Base-by-base conservation (phyloP, 208 protist genomes). In the Crithidia thermophila region DNA sequence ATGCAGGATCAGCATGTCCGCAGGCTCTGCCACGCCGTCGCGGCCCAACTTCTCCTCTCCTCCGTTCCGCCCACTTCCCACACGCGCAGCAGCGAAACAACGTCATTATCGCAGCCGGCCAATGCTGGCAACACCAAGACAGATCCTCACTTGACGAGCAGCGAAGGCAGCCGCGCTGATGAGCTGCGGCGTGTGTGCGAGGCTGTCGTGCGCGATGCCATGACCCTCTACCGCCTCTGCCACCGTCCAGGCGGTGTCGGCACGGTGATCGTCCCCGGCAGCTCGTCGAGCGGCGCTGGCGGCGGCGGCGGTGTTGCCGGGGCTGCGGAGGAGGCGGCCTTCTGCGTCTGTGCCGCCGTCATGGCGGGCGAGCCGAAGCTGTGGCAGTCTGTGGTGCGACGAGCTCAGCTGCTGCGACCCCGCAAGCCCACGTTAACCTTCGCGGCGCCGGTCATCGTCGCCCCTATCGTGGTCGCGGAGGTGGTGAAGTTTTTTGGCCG, bases 161-260 rank as follows among this genome's bases (percentile, higher is more conserved):
- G 8, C 30, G 14, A 58, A 30, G 21, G 30, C n/a, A 18, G 20
- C 39, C 55, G 57, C 6, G 64, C 46, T 1, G 78, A 67, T 18
- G 52, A 49, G 42, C 73, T 58, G 37, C 71, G 50, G 5, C 75
- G 60, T 28, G 72, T 55, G 50, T 51, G 37, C 57, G 77, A 67
- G 30, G 57, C 57, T 27, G 62, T 67, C 31, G 68, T 65, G 52
- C 65, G 52, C 42, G 75, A 71, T 42, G 77, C 77, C 20, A 85
- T 92, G 75, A 71, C 84, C 25, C 67, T 88, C 3, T 87, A 92
- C 43, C 82, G 86, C 28, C 74, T 92, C 23, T 92, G 86, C 39
- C 72, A 62, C 23, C 77, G 73, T 21, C 77, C 52, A 6, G 59
- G 77, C 21, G 58, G 82, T 0, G 28, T 67, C 31, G 64, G 46